phyloP scores from a whole-genome alignment of 257 asterid species.

The Forsythia suspensa region DNA sequence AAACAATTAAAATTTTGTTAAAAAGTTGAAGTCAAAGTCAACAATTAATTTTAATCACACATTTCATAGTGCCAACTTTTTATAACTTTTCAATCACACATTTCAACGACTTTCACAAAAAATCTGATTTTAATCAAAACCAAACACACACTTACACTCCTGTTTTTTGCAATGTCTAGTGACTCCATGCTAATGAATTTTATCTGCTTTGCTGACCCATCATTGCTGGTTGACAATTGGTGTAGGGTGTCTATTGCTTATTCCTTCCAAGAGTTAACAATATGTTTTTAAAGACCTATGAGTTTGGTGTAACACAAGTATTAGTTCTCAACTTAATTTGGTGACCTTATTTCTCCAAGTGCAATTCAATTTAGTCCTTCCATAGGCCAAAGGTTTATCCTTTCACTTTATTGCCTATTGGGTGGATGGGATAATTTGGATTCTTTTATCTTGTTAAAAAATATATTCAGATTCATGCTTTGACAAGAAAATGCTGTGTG shows the following conservation, averaged over 20 bases:
- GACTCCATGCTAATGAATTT: neutral
- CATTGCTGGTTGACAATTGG: neutral
- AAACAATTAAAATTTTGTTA: no score
- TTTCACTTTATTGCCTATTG: neutral
- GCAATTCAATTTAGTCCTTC: constrained; percentile 10
- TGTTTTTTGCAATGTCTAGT: neutral
- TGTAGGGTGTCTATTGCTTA: neutral
- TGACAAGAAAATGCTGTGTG: neutral
- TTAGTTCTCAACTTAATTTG: neutral
- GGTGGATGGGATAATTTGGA: no score
- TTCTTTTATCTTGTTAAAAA: no score
- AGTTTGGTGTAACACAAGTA: neutral
- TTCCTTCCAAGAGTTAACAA: neutral
- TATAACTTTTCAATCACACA: neutral
- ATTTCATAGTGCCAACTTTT: no score
- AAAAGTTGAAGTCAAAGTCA: no score
- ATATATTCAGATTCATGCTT: no score
- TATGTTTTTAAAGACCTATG: neutral
- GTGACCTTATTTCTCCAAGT: constrained; percentile 10
- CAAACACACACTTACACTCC: neutral
- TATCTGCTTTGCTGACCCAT: constrained; percentile 10
- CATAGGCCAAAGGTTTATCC: neutral
- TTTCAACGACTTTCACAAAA: no score
- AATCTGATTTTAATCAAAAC: no score
- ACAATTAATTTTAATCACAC: no score